Conservation (phyloP, 768 basidiomycete species). For the Amanita fuliginea region DNA sequence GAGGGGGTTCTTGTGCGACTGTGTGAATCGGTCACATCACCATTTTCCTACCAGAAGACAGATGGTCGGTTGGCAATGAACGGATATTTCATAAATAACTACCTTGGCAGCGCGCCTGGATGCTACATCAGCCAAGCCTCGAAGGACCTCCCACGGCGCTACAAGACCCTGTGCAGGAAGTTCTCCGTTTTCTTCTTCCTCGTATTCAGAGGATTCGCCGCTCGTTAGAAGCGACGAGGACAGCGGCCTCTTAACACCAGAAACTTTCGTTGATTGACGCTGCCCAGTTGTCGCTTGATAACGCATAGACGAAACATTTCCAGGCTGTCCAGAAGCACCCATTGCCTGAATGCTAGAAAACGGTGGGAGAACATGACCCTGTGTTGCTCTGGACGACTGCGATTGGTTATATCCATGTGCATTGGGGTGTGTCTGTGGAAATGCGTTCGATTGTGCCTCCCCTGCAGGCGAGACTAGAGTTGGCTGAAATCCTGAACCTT, state of each 20-base stretch:
- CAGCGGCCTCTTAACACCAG: conserved; percentile 45
- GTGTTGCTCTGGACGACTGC: conserved; percentile 14
- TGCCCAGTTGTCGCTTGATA: conserved; percentile 38
- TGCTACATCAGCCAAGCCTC: conserved; percentile 74
- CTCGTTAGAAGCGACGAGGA: conserved; percentile 60
- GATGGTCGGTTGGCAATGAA: neutral
- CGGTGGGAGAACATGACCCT: conserved; percentile 53
- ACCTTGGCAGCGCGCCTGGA: conserved; percentile 73
- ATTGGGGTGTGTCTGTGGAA: conserved; percentile 28
- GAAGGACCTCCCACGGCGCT: conserved; percentile 79
- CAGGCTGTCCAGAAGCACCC: conserved; percentile 32
- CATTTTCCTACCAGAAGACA: conserved; percentile 49
- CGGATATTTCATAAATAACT: conserved; percentile 11
- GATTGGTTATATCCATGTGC: conserved; percentile 22
- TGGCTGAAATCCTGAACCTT: conserved; percentile 25
- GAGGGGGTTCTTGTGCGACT: conserved; percentile 68
- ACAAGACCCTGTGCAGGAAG: conserved; percentile 73
- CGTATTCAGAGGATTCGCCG: conserved; percentile 75
- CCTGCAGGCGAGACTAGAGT: conserved; percentile 19
- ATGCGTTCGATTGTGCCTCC: conserved; percentile 34
- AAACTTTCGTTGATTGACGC: conserved; percentile 17
- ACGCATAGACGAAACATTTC: conserved; percentile 48
- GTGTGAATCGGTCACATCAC: conserved; percentile 64
- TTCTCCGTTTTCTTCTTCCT: conserved; percentile 74
- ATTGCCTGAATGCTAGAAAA: conserved; percentile 61